Evolutionary conservation across 108 stramenopile species (phyloP).

Genomic region (Discostella pseudostelligera): DNA sequence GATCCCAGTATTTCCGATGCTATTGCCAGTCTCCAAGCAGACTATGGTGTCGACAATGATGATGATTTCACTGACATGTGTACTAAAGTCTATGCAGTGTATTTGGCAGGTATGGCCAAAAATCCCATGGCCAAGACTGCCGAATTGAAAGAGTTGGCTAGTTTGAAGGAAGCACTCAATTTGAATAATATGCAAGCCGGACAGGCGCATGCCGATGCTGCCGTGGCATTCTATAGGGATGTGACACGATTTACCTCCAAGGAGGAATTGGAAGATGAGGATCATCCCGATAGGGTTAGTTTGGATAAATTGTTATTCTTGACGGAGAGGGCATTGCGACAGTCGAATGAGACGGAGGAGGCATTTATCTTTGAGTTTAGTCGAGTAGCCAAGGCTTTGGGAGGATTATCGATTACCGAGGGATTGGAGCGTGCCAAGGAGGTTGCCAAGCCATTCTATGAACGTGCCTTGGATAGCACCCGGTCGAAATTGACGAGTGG

Average conservation of each 20-base stretch:
- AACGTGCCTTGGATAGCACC: slow-evolving; percentile 68
- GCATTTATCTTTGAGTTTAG: slow-evolving; percentile 83
- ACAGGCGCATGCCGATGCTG: slow-evolving; percentile 75
- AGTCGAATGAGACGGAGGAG: slow-evolving; percentile 75
- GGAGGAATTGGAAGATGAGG: slow-evolving; percentile 80
- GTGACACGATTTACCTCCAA: slow-evolving; percentile 60
- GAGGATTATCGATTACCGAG: slow-evolving; percentile 30
- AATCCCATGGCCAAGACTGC: slow-evolving; percentile 58
- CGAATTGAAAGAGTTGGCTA: slow-evolving; percentile 72
- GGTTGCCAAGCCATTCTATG: slow-evolving; percentile 81
- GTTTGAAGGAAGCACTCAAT: slow-evolving; percentile 47
- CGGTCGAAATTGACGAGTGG: slow-evolving; percentile 70
- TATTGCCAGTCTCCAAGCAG: slow-evolving; percentile 17
- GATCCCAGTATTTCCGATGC: slow-evolving; percentile 20
- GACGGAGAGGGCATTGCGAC: slow-evolving; percentile 67
- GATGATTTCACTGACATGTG: slow-evolving; percentile 70
- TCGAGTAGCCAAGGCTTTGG: slow-evolving; percentile 68
- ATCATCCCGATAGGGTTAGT: slow-evolving; percentile 66
- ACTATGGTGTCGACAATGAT: slow-evolving; percentile 40
- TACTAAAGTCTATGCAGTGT: slow-evolving; percentile 60
- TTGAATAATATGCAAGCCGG: slow-evolving; percentile 76
- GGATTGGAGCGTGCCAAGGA: slow-evolving; percentile 60
- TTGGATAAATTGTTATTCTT: slow-evolving; percentile 84
- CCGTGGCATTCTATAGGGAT: slow-evolving; percentile 60
- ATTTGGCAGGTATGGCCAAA: slow-evolving; percentile 80